phyloP scores from a whole-genome alignment of 78 protist genomes.

The Bigelowiella natans region DNA sequence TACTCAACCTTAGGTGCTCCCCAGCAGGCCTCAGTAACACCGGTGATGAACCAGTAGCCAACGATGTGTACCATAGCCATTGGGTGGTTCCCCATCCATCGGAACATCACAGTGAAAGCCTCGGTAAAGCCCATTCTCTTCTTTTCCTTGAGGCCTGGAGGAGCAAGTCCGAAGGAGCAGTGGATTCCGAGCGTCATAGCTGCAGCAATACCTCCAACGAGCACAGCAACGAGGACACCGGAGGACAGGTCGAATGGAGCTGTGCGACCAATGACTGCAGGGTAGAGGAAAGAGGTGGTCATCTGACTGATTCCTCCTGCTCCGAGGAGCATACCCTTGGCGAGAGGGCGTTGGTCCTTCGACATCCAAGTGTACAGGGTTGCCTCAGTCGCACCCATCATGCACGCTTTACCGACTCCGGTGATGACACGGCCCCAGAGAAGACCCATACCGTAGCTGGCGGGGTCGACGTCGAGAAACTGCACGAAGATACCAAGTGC shows the following conservation, averaged over 20 bases:
- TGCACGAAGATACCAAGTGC: neutral
- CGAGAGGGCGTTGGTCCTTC: neutral
- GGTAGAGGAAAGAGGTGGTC: neutral
- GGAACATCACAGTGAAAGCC: neutral
- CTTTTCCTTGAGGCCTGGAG: neutral
- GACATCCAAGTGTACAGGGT: neutral
- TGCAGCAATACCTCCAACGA: neutral
- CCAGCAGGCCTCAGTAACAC: neutral
- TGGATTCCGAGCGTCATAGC: neutral
- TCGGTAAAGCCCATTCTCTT: neutral
- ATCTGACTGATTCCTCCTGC: neutral
- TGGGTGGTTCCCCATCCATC: neutral
- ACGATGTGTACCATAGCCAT: neutral
- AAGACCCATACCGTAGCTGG: neutral
- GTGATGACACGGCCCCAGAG: neutral
- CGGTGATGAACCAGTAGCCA: neutral
- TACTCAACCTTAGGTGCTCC: neutral
- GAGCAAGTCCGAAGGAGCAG: neutral
- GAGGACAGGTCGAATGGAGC: neutral
- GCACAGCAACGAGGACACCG: neutral
- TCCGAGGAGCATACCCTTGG: neutral
- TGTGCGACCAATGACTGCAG: neutral
- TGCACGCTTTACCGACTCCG: neutral
- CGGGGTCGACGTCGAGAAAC: neutral
- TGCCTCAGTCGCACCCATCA: neutral